Percentiles rank a stretch among this genome's conserved stretches.
phyloP scores from a whole-genome alignment of 2,329 filamentous ascomycete species.

The Helotiales sp. region DNA sequence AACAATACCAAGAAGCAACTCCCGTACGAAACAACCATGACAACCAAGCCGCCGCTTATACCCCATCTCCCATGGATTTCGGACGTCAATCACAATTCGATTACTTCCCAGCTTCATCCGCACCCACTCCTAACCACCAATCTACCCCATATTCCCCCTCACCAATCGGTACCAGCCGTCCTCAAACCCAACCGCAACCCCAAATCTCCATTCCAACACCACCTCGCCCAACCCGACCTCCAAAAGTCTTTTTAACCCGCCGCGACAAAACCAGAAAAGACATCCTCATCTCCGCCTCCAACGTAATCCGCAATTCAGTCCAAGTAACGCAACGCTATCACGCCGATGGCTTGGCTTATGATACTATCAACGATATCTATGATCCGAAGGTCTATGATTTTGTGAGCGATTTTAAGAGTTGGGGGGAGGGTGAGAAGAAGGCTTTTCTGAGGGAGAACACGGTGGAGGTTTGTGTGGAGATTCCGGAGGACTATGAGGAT shows the following conservation, averaged over 20 bases:
- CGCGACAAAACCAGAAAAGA: constrained; percentile 19
- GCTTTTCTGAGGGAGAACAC: constrained; percentile 17
- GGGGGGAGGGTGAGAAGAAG: constrained; percentile 7
- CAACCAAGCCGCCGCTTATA: no score
- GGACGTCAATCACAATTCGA: no score
- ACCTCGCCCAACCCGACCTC: not conserved
- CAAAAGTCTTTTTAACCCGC: constrained; percentile 2
- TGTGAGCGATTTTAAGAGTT: not conserved
- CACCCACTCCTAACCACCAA: no score
- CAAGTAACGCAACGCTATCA: constrained; percentile 10
- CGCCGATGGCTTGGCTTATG: constrained; percentile 9
- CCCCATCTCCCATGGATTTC: no score
- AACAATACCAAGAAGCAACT: no score
- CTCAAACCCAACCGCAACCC: not conserved
- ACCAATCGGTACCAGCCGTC: not conserved
- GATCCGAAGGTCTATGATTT: constrained; percentile 10
- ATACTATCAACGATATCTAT: constrained; percentile 5
- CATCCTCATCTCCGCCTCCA: constrained; percentile 17
- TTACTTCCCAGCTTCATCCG: no score
- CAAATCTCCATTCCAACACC: not conserved
- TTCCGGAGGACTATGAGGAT: not conserved
- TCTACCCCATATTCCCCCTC: no score
- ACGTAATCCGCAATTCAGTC: constrained; percentile 16
- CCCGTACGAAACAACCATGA: no score
- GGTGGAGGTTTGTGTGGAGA: constrained; percentile 22